A percentile compares a stretch with the other conserved stretches of the same genome.
Conservation (phyloP, 345 rosid genomes). For the Syzygium jambos region DNA sequence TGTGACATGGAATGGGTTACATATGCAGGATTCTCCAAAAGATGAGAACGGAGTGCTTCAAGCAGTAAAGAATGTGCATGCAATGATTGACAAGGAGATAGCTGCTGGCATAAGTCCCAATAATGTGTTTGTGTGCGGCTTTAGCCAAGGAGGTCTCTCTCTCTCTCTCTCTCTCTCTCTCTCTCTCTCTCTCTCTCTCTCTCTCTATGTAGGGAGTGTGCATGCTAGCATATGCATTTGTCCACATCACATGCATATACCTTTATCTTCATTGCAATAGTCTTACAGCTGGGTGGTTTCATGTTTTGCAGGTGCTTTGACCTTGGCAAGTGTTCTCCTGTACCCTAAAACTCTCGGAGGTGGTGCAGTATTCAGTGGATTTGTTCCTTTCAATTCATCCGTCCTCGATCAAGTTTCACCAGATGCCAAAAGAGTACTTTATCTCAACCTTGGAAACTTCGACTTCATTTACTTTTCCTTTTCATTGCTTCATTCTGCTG, state of each 20-base stretch:
- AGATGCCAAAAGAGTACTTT: slow-evolving; percentile 55
- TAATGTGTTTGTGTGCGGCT: slow-evolving; percentile 66
- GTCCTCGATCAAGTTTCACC: slow-evolving; percentile 27
- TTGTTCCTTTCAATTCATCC: slow-evolving; percentile 74
- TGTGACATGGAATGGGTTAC: not conserved
- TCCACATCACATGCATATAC: not conserved
- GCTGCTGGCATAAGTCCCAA: slow-evolving; percentile 51
- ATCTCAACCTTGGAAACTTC: not conserved
- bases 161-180: not conserved
- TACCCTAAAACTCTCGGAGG: slow-evolving; percentile 83
- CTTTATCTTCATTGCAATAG: not conserved
- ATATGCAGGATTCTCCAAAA: slow-evolving; percentile 50
- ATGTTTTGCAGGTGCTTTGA: slow-evolving; percentile 56
- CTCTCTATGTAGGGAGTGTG: not conserved
- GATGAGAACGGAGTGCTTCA: slow-evolving; percentile 54
- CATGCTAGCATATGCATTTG: not conserved
- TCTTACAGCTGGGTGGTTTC: not conserved
- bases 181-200: not conserved
- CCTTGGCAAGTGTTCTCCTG: slow-evolving; percentile 67
- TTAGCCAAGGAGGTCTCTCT: slow-evolving; percentile 82
- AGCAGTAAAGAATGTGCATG: slow-evolving; percentile 67
- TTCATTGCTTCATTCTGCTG: not conserved
- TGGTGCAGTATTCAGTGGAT: slow-evolving; percentile 72
- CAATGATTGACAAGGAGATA: slow-evolving; percentile 67
- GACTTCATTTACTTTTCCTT: not conserved